Percentiles rank a stretch among this genome's conserved stretches.
Conservation (phyloP, 257 asterid species). For the Plantago ovata region DNA sequence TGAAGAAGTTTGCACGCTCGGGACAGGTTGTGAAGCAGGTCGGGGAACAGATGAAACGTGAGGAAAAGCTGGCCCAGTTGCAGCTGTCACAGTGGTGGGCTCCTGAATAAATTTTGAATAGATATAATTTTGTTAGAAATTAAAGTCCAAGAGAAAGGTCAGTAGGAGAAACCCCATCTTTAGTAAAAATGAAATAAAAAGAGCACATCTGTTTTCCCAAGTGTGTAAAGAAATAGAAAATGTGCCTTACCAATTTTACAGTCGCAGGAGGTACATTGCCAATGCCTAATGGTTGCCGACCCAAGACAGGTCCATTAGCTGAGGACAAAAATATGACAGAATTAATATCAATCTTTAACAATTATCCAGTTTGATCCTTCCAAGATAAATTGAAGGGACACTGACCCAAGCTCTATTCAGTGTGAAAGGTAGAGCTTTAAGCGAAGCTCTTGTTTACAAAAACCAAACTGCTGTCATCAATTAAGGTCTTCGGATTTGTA, state of each 20-base stretch:
- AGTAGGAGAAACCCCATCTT: constrained; percentile 7
- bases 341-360: constrained; percentile 17
- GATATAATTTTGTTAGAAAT: constrained; percentile 10
- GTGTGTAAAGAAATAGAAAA: constrained; percentile 11
- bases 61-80: constrained; percentile 64
- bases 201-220: constrained; percentile 2
- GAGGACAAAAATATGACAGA: constrained; percentile 23
- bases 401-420: background rate
- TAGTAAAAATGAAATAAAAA: no score
- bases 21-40: constrained; percentile 60
- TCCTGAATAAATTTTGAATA: constrained; percentile 45
- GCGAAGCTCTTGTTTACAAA: no score
- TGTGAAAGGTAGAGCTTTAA: no score
- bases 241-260: constrained; percentile 76
- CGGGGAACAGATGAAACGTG: constrained; percentile 68
- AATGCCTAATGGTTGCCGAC: constrained; percentile 52
- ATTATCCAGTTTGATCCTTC: background rate
- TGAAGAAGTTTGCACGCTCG: constrained; percentile 75
- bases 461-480: no score
- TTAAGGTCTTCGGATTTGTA: no score
- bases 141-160: constrained; percentile 4
- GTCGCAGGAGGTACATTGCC: constrained; percentile 66
- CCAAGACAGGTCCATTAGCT: constrained; percentile 64
- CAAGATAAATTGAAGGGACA: constrained; percentile 1
- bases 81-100: constrained; percentile 62